These are phyloP conservation scores for Fusarium setosum DNA, from an alignment of 2,329 filamentous ascomycete genomes.

Conservation along the genomic window DNA sequence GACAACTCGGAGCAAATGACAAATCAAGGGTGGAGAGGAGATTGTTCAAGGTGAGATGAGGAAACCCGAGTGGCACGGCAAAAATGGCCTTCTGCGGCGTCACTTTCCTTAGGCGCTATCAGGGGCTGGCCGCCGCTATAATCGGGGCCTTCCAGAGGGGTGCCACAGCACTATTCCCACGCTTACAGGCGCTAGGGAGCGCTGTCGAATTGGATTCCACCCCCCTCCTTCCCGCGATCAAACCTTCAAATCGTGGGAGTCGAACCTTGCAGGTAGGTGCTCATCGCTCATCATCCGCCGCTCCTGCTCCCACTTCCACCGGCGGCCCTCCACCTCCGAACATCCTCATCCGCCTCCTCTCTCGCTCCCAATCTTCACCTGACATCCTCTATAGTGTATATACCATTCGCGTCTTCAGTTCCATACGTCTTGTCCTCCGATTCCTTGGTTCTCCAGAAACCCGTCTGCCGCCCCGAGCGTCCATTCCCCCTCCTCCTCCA, in stretches of 20 bases:
- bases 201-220: slow-evolving; percentile 23
- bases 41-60: background rate
- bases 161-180: slow-evolving; percentile 9
- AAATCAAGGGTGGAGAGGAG: slow-evolving; percentile 4
- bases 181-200: slow-evolving; percentile 28
- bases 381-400: slow-evolving; percentile 7
- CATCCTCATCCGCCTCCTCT: slow-evolving; percentile 20
- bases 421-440: background rate
- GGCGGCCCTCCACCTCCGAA: slow-evolving; percentile 27
- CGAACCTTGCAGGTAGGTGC: slow-evolving; percentile 22
- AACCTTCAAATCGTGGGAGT: slow-evolving; percentile 31
- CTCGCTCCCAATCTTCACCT: slow-evolving; percentile 13
- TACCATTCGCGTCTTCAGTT: slow-evolving; percentile 4
- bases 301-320: slow-evolving; percentile 5
- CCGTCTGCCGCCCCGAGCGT: background rate
- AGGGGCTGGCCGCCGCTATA: slow-evolving; percentile 5
- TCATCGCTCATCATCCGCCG: slow-evolving; percentile 15
- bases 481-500: slow-evolving; percentile 25
- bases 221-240: slow-evolving; percentile 25
- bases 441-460: slow-evolving; percentile 23
- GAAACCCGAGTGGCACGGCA: background rate
- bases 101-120: slow-evolving; percentile 1
- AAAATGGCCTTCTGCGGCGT: background rate
- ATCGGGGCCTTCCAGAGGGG: slow-evolving; percentile 2
- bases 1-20: background rate